Evolutionary conservation across 352 stramenopile genomes (phyloP), one percentile per base, ranked within the genome.

Genomic region (Pythium monospermum): DNA sequence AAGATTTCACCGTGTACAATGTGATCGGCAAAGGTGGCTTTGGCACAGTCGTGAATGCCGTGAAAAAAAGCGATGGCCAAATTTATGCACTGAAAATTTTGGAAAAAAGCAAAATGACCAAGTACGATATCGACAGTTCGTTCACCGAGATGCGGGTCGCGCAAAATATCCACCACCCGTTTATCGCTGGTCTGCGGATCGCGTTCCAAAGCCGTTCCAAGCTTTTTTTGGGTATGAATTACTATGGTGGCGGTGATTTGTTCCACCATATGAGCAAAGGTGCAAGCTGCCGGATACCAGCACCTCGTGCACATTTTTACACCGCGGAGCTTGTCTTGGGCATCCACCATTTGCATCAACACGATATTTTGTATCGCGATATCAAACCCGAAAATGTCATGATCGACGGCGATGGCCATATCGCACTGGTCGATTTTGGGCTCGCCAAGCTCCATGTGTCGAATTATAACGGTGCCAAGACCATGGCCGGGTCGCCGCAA

Each of bases 321-420:
- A 85, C 85, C 31, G 93, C 93, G 6, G 93, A 98, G 61, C 73
- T 98, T 36, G 83, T 94, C 30, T 66, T 97, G 7, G 93, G 83
- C 23, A 94, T 98, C 51, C 86, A 95, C 47, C 88, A 97, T 44
- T 66, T 98, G 57, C 93, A 98, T 65, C 73, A 96, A 44, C 84
- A 94, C 59, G 82, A 98, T 61, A 97, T 98, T 69, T 74, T 98
- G 10, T 98, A 98, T 69, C 72, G 86, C 61, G 95, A 98, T 62
- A 94, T 98, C 28, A 98, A 98, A 56, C 94, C 94, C 12, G 92
- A 98, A 64, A 98, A 98, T 55, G 77, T 98, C 16, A 95, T 97
- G 69, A 95, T 98, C 35, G 94, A 98, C 59, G 80, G 77, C 6
- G 88, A 97, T n/a, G 94, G 91, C 13, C 94, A 98, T 67, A 96